Evolutionary conservation across 2,329 filamentous ascomycete genomes (phyloP), one percentile per base, ranked within the genome.

Genomic region (Acephala macrosclerotiorum): DNA sequence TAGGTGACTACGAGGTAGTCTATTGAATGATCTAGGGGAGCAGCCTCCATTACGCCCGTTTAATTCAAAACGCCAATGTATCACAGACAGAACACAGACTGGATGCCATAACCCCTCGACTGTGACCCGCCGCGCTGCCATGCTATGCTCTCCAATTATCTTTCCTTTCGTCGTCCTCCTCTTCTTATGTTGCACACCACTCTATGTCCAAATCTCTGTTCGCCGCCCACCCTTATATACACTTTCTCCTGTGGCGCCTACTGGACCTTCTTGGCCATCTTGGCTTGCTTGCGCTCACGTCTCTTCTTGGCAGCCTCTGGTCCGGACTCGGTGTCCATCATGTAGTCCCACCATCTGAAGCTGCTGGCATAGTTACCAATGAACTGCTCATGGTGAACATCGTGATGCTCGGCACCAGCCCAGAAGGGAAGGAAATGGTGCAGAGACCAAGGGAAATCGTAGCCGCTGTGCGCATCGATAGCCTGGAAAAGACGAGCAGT

Each of bases 291-390:
- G 80, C 84, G 88, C 80, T 96, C 93, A 66, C 94, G 87, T 77
- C 94, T 90, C 77, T 85, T 87, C 89, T 94, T 94, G 74, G 91
- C 87, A 47, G 95, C 93, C 80, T 96, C 95, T 42, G 92, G 88
- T 61, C 92, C 93, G 70, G 93, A 93, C 85, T 99, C 95, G 68
- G 96, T 99, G 80, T 97, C 94, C 72, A 98, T 86, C 73, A 90
- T 79, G 79, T 91, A 97, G 83, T 99, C 96, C 96, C 96, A 99
- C 96, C 96, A 99, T 80, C 95, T 88, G 89, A 99, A 99, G 84
- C 93, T 97, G 77, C 94, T 97, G 60, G 95, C 85, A 79, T 98
- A 99, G 85, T 99, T 99, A 74, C 96, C 96, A 70, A 99, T 94
- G 82, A 99, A 99, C 78, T 94, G 93, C 84, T 99, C 96, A 82